Evolutionary conservation across 768 basidiomycete species (phyloP).

Genomic region (Mycena polygramma): DNA sequence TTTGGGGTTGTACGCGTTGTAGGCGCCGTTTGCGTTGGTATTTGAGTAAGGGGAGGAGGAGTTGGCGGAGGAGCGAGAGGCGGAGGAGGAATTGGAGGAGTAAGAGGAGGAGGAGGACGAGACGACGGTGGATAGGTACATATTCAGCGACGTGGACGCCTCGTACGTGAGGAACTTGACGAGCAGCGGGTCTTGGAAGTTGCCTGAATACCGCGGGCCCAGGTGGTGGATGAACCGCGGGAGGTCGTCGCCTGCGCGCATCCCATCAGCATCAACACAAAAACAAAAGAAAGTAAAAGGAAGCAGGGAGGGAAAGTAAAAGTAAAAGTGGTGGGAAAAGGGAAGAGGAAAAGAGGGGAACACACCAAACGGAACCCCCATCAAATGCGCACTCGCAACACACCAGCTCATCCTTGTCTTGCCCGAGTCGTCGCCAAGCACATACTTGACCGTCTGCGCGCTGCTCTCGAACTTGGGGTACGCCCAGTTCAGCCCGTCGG

Average conservation of each 20-base stretch:
- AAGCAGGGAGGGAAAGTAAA: constrained; percentile 77
- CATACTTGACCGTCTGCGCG: constrained; percentile 56
- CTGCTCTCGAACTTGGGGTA: constrained; percentile 69
- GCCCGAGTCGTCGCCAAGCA: constrained; percentile 67
- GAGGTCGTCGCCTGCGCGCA: constrained; percentile 82
- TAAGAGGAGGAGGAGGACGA: no score
- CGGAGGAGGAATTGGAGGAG: no score
- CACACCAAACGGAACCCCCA: no score
- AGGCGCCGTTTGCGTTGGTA: no score
- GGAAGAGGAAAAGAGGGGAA: constrained; percentile 58
- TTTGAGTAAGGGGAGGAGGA: no score
- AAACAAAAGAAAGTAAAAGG: no score
- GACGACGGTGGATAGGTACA: constrained; percentile 70
- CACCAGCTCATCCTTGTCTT: constrained; percentile 72
- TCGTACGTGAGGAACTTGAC: constrained; percentile 88
- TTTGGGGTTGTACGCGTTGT: no score
- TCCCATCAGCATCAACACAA: no score
- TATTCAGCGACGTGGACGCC: constrained; percentile 85
- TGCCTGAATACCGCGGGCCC: constrained; percentile 81
- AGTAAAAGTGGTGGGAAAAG: no score
- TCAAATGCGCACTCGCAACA: constrained; percentile 73
- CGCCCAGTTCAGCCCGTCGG: constrained; percentile 70
- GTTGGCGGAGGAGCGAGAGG: no score
- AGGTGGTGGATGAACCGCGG: constrained; percentile 85
- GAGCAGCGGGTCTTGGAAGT: constrained; percentile 79